These are phyloP conservation scores for Blepharisma stoltei DNA, from an alignment of 73 alveolate species.

Conservation along the genomic window DNA sequence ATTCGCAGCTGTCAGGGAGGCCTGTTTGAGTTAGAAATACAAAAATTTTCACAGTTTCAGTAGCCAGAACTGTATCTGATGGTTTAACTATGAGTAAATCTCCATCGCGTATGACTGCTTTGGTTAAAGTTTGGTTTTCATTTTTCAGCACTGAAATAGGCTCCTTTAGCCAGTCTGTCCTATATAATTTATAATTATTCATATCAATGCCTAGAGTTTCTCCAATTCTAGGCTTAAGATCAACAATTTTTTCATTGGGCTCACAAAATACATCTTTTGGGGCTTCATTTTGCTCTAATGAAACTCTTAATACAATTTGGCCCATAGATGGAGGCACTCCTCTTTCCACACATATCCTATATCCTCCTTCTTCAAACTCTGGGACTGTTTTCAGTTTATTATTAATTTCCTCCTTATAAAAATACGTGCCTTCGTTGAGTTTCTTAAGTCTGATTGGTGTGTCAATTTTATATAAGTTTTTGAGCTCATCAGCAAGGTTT, in stretches of 20 bases:
- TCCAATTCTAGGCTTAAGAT: conserved; percentile 47
- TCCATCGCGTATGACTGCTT: neutral
- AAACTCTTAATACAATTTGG: conserved; percentile 49
- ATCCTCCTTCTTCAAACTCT: conserved; percentile 44
- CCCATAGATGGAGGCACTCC: conserved; percentile 72
- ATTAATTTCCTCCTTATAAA: conserved; percentile 54
- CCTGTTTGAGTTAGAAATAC: conserved; percentile 51
- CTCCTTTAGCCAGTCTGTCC: conserved; percentile 58
- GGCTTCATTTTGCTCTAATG: conserved; percentile 25
- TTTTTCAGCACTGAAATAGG: conserved; percentile 61
- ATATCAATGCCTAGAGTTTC: conserved; percentile 51
- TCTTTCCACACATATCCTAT: conserved; percentile 46
- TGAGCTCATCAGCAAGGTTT: conserved; percentile 24
- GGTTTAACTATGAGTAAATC: conserved; percentile 15
- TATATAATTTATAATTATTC: conserved; percentile 50
- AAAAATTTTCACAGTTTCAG: conserved; percentile 39
- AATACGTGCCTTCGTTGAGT: conserved; percentile 35
- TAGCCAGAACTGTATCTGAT: neutral
- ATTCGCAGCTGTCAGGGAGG: conserved; percentile 43
- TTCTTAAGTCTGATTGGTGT: conserved; percentile 46
- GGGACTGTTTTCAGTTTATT: conserved; percentile 36
- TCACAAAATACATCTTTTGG: conserved; percentile 40
- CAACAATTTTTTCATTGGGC: conserved; percentile 50
- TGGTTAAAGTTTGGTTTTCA: conserved; percentile 25
- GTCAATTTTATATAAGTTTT: conserved; percentile 15